phyloP scores from a whole-genome alignment of 129 eudicot genomes.

The Chrysanthemum makinoi region DNA sequence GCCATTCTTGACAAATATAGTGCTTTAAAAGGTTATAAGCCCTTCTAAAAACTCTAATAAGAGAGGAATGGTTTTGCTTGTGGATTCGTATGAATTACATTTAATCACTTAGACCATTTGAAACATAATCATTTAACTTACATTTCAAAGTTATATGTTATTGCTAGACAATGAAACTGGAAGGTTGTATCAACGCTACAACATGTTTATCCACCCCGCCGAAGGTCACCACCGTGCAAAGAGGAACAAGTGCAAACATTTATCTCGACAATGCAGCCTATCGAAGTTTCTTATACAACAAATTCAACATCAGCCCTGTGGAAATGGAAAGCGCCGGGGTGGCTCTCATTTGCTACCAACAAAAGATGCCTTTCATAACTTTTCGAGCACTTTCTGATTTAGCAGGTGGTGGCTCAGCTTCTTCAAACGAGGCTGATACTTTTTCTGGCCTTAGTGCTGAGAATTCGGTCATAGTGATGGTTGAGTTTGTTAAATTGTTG shows the following conservation, averaged over 20 bases:
- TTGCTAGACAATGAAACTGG: slow-evolving; percentile 32
- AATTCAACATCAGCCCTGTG: slow-evolving; percentile 44
- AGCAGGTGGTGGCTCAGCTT: slow-evolving; percentile 54
- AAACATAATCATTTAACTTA: not conserved
- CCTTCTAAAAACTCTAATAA: no score
- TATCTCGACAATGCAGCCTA: slow-evolving; percentile 55
- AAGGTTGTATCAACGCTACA: slow-evolving; percentile 40
- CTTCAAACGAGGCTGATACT: slow-evolving; percentile 45
- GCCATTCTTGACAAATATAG: no score
- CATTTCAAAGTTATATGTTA: not conserved
- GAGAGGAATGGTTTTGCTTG: no score
- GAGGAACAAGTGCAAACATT: slow-evolving; percentile 51
- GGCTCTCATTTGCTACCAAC: slow-evolving; percentile 56
- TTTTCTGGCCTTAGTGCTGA: slow-evolving; percentile 44
- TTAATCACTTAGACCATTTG: no score
- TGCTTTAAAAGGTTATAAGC: no score
- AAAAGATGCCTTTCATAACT: slow-evolving; percentile 41
- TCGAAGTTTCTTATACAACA: slow-evolving; percentile 37
- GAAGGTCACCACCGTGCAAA: slow-evolving; percentile 36
- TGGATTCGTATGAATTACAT: no score
- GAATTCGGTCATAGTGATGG: slow-evolving; percentile 40
- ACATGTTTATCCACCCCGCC: slow-evolving; percentile 45
- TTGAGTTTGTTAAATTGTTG: slow-evolving; percentile 40
- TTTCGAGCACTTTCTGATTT: slow-evolving; percentile 59
- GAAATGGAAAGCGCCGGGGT: slow-evolving; percentile 75